Base-by-base conservation (phyloP, 345 rosid genomes). In the Linum tenue region DNA sequence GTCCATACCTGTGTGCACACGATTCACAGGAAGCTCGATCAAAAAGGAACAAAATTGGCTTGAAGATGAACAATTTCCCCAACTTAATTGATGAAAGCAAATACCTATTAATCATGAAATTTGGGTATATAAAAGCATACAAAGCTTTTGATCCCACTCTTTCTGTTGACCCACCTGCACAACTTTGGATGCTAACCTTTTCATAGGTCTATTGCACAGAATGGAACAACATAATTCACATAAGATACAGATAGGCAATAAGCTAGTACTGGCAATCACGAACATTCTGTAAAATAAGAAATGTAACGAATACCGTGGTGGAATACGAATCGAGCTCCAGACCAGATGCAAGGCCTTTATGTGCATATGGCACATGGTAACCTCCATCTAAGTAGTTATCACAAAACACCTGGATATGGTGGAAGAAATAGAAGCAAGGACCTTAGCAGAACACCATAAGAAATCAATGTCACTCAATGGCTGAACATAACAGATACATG, bases 361-460 rank as follows among this genome's bases (percentile, higher is more conserved):
- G 98, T 12, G 97, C 97, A 73, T 86, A 89, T 41, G 96, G 98
- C 55, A 92, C 98, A 76, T 92, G 97, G 77, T 92, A 92, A 22
- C 97, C 98, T 67, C 97, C 98, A 73, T 92, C 98, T 65, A 92
- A 79, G 80, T 87, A 92, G 83, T 92, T 92, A 75, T 92, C 98
- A 69, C 96, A 89, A 68, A 92, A 92, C n/a, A 89, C 98, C 97
- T 92, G 78, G 31, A 22, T 1, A 22, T 22, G 40, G 31, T 14
- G 55, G 41, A 9, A 7, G 51, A 17, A 22, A 40, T 0, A 43
- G 6, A 43, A 43, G 50, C 50, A 43, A 43, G 50, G 3, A 43
- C 6, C 9, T 43, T 11, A 22, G 31, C 0, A 22, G 31, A 22
- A 43, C 50, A 43, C 6, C 50, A 43, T 43, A 5, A 7, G 1